These are phyloP conservation scores for Salix koriyanagi DNA, from an alignment of 345 rosid genomes.

Conservation along the genomic window DNA sequence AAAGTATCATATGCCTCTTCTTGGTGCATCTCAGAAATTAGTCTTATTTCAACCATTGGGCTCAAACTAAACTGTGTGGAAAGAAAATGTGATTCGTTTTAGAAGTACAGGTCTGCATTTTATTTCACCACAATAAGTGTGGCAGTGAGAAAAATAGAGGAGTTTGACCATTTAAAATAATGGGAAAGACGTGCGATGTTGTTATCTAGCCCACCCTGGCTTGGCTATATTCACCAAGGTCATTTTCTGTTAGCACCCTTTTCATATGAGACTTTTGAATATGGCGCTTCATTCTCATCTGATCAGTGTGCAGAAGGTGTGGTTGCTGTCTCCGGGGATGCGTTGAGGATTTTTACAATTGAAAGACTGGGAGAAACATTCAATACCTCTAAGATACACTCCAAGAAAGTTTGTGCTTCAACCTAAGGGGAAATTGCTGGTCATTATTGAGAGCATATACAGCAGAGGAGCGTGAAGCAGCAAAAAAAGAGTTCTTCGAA, in stretches of 20 bases:
- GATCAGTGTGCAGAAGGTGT: conserved; percentile 99
- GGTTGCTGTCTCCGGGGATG: conserved; percentile 92
- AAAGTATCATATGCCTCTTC: too few species aligned
- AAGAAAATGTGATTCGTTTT: too few species aligned
- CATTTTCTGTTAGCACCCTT: conserved; percentile 90
- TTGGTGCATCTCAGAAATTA: too few species aligned
- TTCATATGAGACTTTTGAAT: conserved; percentile 29
- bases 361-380: conserved; percentile 92
- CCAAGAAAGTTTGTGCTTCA: conserved; percentile 92
- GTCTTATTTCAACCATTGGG: too few species aligned
- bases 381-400: conserved; percentile 84
- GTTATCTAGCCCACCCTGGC: conserved; percentile 98
- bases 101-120: too few species aligned
- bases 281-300: conserved; percentile 94
- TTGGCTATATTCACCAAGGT: conserved; percentile 96
- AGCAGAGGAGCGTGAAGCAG: conserved; percentile 96
- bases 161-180: too few species aligned
- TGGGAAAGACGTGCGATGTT: conserved; percentile 66
- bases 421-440: conserved; percentile 68
- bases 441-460: conserved; percentile 86
- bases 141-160: too few species aligned
- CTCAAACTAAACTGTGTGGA: too few species aligned
- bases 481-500: conserved; percentile 84
- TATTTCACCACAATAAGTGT: too few species aligned
- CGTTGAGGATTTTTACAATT: conserved; percentile 86